Evolutionary conservation across 345 rosid genomes (phyloP), one percentile per base, ranked within the genome.

Genomic region (Hibiscus mutabilis): DNA sequence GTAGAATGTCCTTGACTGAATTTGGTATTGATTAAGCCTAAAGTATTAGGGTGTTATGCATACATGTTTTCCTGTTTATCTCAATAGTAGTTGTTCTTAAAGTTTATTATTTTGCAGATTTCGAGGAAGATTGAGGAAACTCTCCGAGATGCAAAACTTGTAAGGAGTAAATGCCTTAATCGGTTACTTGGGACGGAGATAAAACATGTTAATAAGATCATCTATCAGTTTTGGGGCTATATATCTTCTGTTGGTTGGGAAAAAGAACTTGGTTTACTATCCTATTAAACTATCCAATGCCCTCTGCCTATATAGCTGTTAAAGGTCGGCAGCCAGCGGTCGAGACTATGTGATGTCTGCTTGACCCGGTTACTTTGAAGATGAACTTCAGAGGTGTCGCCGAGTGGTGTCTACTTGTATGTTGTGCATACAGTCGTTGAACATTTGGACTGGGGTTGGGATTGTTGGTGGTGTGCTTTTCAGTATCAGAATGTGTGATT

Each of bases 181-280:
- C 75, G 86, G 79, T 84, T 75, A 78, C 79, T n/a, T 71, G 77
- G 83, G 77, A 55, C 68, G 84, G 80, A 78, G 84, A 78, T 81
- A 73, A 78, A 75, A 72, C 64, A 13, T 83, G 78, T 81, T 64
- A 73, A 68, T 69, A 76, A 22, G 83, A 76, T 77, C 76, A 58
- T 74, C 73, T 60, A 69, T 71, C 69, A 80, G 79, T 74, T 77
- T 71, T 72, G 75, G 79, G 67, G 71, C 71, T 15, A 55, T 76
- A 72, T 75, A 72, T 75, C 73, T 71, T 69, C 57, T 68, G 71
- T 47, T 47, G 81, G 61, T 66, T 76, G 58, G 74, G 74, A 76
- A 75, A 75, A 85, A 65, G 77, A 80, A 73, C 58, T 49, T 33
- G 78, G 70, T 70, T 69, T 72, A 5, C 71, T 79, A 55, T 77